Evolutionary conservation across 768 basidiomycete genomes (phyloP).

Genomic region (Cystobasidium tubakii): DNA sequence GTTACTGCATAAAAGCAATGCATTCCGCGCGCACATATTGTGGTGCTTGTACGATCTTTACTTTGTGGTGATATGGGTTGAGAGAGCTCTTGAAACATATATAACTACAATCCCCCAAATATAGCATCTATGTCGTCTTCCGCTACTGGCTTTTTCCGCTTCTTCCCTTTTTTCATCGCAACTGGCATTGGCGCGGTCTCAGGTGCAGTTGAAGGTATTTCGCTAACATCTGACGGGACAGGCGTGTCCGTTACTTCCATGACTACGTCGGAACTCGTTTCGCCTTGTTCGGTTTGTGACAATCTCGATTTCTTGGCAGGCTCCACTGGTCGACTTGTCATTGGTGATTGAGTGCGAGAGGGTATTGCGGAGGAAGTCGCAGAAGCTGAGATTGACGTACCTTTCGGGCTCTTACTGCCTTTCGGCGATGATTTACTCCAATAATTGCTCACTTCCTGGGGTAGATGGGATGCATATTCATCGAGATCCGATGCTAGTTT

Average conservation of each 20-base stretch:
- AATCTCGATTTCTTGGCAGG: not conserved
- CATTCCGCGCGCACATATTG: too few species aligned
- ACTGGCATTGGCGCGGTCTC: not conserved
- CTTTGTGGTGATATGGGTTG: too few species aligned
- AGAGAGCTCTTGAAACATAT: too few species aligned
- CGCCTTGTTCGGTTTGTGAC: not conserved
- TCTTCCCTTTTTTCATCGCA: slow-evolving; percentile 2
- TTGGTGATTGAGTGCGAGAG: slow-evolving; percentile 1
- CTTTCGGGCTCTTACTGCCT: not conserved
- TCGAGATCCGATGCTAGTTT: not conserved
- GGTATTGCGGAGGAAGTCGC: not conserved
- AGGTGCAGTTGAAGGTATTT: not conserved
- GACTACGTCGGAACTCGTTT: not conserved
- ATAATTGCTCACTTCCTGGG: not conserved
- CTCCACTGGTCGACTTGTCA: not conserved
- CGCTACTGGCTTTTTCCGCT: slow-evolving; percentile 22
- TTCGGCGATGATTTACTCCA: not conserved
- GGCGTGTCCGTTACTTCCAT: not conserved
- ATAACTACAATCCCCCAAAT: slow-evolving; percentile 6
- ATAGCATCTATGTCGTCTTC: slow-evolving; percentile 33
- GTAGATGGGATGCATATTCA: not conserved
- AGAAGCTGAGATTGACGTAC: not conserved
- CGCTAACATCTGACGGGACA: not conserved
- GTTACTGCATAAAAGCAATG: slow-evolving; percentile 10
- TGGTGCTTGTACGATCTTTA: too few species aligned